Conservation (phyloP, 768 basidiomycete genomes). For the Lentinula detonsa region DNA sequence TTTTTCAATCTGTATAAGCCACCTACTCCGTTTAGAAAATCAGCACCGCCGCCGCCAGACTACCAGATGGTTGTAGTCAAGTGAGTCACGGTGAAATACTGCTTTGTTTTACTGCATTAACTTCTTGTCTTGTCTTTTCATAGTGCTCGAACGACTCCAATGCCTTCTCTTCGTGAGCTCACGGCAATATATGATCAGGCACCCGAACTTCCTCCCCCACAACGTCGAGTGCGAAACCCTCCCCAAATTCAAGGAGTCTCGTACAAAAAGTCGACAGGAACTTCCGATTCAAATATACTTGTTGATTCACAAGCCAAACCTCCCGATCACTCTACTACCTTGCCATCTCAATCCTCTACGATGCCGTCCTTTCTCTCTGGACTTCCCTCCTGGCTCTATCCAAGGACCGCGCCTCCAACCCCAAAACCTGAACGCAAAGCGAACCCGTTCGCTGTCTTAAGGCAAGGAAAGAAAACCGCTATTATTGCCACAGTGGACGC, state of each 20-base stretch:
- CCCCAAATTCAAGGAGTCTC: conserved; percentile 10
- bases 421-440: conserved; percentile 27
- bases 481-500: conserved; percentile 86
- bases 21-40: conserved; percentile 76
- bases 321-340: background rate
- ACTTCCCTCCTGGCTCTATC: background rate
- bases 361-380: background rate
- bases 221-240: conserved; percentile 35
- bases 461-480: conserved; percentile 77
- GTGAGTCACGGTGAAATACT: conserved; percentile 36
- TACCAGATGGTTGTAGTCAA: conserved; percentile 84
- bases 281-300: conserved; percentile 3
- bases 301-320: background rate
- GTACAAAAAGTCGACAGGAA: conserved; percentile 3
- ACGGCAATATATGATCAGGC: conserved; percentile 63
- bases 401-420: background rate
- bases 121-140: background rate
- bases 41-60: conserved; percentile 71
- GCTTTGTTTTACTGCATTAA: background rate
- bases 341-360: background rate
- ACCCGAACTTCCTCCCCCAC: conserved; percentile 63
- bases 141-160: conserved; percentile 76
- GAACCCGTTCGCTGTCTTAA: conserved; percentile 77
- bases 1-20: conserved; percentile 95
- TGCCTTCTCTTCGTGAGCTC: conserved; percentile 81